Evolutionary conservation across 2,329 filamentous ascomycete genomes (phyloP), one percentile per base, ranked within the genome.

Genomic region (Arthrobotrys megalospora): DNA sequence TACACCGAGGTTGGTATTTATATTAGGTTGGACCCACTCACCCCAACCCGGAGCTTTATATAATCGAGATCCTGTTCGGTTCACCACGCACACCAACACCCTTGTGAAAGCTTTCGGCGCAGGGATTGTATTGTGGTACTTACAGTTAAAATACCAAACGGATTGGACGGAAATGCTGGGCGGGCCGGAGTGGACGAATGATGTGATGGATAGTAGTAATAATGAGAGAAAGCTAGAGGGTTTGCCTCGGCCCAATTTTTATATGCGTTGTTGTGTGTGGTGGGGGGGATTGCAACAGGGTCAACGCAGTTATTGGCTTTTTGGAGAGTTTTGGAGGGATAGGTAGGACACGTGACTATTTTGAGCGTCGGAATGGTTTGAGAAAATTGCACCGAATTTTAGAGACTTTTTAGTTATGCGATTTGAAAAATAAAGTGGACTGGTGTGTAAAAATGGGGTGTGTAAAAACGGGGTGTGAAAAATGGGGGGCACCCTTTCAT

Each of bases 211-310:
- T 28, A 28, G 24, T 28, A 28, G 36, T 28, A 28, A 5, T 28
- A 28, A 28, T 28, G 5, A 28, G 5, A 28, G 24, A 28, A 28
- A 28, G n/a, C n/a, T n/a, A 62, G 36, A 10, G 34, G 60, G 47
- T 66, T 52, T 78, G 52, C 75, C 75, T 78, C 75, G 75, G 75
- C 67, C 62, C 45, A 77, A 78, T 58, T 52, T 52, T 58, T 58
- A 14, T 6, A 19, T 58, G 52, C 16, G 52, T 58, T 58, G 52
- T 58, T 58, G 52, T 58, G 52, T 58, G 52, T 58, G 6, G 52
- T 53, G 52, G 52, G 52, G 52, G 16, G 38, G 32, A 53, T 58
- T 58, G 16, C 52, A 58, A 58, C 52, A n/a, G 32, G 52, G 52
- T 58, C 52, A 58, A 58, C 52, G 52, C 52, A 58, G 21, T 41